phyloP scores from a whole-genome alignment of 352 stramenopile genomes.

The Blastocystis sp. region DNA sequence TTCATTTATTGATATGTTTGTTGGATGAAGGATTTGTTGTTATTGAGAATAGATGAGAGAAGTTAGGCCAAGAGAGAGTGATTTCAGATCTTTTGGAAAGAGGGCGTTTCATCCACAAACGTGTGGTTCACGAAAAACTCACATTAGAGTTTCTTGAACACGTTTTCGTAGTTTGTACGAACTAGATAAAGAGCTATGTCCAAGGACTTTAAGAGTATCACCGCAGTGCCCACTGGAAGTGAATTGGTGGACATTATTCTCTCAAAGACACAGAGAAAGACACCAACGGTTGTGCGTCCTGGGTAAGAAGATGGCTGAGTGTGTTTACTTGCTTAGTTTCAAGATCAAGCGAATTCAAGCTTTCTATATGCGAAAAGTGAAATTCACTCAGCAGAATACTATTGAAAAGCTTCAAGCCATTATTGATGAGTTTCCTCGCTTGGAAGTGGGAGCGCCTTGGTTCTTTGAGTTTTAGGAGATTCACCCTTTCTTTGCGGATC shows the following conservation, averaged over 20 bases:
- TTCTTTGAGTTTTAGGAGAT: constrained; percentile 71
- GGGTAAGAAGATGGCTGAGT: constrained; percentile 71
- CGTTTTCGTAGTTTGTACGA: neutral
- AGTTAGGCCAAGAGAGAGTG: neutral
- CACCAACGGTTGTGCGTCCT: constrained; percentile 95
- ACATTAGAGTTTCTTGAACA: constrained; percentile 35
- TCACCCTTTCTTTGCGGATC: constrained; percentile 96
- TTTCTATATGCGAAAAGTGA: constrained; percentile 99
- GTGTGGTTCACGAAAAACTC: neutral
- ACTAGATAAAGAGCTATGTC: constrained; percentile 14
- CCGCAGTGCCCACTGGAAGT: constrained; percentile 85
- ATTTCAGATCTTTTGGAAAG: neutral
- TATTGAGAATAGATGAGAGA: neutral
- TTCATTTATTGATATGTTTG: neutral
- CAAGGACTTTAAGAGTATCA: constrained; percentile 99
- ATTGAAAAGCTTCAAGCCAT: constrained; percentile 91
- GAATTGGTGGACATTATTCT: constrained; percentile 99
- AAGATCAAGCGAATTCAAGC: constrained; percentile 89
- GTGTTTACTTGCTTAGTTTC: constrained; percentile 66
- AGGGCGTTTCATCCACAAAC: constrained; percentile 32
- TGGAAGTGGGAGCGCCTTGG: constrained; percentile 74
- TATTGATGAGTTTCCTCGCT: constrained; percentile 93
- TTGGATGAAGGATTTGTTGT: neutral
- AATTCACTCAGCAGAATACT: constrained; percentile 98
- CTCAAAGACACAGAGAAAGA: constrained; percentile 94